Conservation (phyloP, 2,329 filamentous ascomycete genomes). For the Penicillium sp. region DNA sequence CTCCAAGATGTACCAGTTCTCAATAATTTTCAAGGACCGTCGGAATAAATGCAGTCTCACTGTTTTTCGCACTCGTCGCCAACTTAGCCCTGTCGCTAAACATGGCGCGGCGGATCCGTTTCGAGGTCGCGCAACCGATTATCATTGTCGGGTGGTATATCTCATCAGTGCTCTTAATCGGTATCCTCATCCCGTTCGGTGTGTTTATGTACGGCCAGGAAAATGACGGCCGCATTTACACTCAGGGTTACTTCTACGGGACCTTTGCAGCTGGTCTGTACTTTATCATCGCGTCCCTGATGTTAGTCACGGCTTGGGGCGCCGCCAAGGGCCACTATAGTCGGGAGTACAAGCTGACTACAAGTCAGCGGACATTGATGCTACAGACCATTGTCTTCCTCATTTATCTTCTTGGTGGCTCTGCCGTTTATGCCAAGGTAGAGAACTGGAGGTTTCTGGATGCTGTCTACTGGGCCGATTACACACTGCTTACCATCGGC, state of each 20-base stretch:
- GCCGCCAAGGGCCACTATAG: constrained; percentile 51
- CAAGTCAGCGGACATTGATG: constrained; percentile 52
- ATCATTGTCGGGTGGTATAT: constrained; percentile 57
- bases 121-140: constrained; percentile 54
- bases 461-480: constrained; percentile 34
- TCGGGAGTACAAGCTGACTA: constrained; percentile 53
- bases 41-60: constrained; percentile 53
- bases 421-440: constrained; percentile 36
- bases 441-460: constrained; percentile 35
- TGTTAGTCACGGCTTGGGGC: constrained; percentile 53
- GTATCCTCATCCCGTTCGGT: constrained; percentile 47
- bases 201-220: constrained; percentile 37
- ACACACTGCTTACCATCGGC: constrained; percentile 35
- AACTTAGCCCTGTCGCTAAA: constrained; percentile 55
- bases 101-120: constrained; percentile 54
- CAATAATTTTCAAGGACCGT: constrained; percentile 39
- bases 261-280: constrained; percentile 55
- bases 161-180: constrained; percentile 51
- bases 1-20: neutral
- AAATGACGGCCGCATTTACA: constrained; percentile 44
- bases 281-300: constrained; percentile 51
- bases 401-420: constrained; percentile 38
- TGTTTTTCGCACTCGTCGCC: constrained; percentile 50
- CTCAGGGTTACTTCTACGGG: constrained; percentile 57
- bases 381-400: constrained; percentile 42